These are phyloP conservation scores for Mucor mucedo DNA, from an alignment of 371 early-diverging fungal species.

Conservation along the genomic window DNA sequence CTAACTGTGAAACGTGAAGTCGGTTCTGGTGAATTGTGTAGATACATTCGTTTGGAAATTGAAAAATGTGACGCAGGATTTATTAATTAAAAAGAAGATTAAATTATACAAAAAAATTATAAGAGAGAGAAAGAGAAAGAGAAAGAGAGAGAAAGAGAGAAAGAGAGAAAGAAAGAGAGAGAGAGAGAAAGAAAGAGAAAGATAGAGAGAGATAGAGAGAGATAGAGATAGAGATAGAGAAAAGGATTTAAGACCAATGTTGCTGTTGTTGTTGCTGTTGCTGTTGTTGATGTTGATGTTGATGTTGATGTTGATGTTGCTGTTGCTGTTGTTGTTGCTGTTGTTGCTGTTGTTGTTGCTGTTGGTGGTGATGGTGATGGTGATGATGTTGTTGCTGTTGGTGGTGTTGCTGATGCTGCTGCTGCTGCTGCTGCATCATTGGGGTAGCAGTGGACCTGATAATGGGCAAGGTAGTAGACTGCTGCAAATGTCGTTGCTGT, in stretches of 20 bases:
- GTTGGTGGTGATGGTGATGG: conserved; percentile 1
- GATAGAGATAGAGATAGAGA: neutral
- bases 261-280: conserved; percentile 5
- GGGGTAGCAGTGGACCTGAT: conserved; percentile 3
- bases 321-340: neutral
- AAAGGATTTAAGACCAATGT: conserved; percentile 16
- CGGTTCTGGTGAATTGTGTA: conserved; percentile 40
- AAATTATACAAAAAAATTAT: conserved; percentile 5
- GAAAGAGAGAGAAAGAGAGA: neutral
- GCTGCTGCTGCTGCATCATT: neutral
- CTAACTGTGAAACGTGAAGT: conserved; percentile 42
- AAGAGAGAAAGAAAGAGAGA: neutral
- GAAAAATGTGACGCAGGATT: conserved; percentile 30
- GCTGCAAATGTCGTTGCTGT: conserved; percentile 14
- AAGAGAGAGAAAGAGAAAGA: conserved; percentile 3
- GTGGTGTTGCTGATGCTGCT: conserved; percentile 11
- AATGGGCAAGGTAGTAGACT: conserved; percentile 8
- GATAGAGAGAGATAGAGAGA: neutral
- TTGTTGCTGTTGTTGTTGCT: conserved; percentile 7
- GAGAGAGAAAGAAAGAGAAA: neutral
- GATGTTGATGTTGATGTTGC: neutral
- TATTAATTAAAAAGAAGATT: conserved; percentile 9
- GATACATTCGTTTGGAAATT: conserved; percentile 42
- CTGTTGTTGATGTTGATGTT: neutral
- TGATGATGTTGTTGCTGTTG: conserved; percentile 13